A percentile compares a stretch with the other conserved stretches of the same genome.
phyloP scores from a whole-genome alignment of 1,139 yeast species.

The Wickerhamomyces sp. region DNA sequence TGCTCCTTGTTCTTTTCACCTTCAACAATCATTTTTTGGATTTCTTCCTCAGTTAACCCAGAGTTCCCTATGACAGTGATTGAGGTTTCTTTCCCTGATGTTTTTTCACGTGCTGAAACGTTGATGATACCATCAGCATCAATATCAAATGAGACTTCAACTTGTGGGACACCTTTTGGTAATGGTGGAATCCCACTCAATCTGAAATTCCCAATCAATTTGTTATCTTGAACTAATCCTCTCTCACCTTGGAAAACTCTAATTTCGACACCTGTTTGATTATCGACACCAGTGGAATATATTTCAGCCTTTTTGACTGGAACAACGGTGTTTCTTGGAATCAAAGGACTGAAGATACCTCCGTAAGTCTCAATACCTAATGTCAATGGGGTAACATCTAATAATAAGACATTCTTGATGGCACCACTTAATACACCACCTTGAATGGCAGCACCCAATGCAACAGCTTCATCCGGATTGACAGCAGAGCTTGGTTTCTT shows the following conservation, averaged over 20 bases:
- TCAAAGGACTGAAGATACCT: slow-evolving; percentile 72
- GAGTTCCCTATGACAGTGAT: slow-evolving; percentile 69
- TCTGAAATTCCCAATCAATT: slow-evolving; percentile 66
- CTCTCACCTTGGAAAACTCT: slow-evolving; percentile 79
- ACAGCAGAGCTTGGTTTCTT: slow-evolving; percentile 60
- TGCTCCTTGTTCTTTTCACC: slow-evolving; percentile 25
- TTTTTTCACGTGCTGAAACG: slow-evolving; percentile 65
- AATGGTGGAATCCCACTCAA: slow-evolving; percentile 62
- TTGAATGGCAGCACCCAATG: slow-evolving; percentile 80
- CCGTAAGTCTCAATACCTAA: slow-evolving; percentile 81
- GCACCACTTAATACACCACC: slow-evolving; percentile 76
- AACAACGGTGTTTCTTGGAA: slow-evolving; percentile 70
- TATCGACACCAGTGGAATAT: slow-evolving; percentile 82
- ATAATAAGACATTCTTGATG: slow-evolving; percentile 51
- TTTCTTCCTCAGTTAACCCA: slow-evolving; percentile 62
- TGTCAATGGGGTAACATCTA: slow-evolving; percentile 77
- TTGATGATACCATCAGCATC: slow-evolving; percentile 82
- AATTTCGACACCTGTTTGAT: slow-evolving; percentile 75
- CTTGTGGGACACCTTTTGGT: slow-evolving; percentile 77
- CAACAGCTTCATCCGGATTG: slow-evolving; percentile 84
- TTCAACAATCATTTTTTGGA: slow-evolving; percentile 50
- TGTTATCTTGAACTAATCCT: slow-evolving; percentile 67
- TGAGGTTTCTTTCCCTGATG: slow-evolving; percentile 49
- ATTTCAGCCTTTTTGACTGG: slow-evolving; percentile 69
- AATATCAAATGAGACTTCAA: slow-evolving; percentile 66